Evolutionary conservation across 306 rosid genomes (phyloP).

Genomic region (Adenanthera pavonina): DNA sequence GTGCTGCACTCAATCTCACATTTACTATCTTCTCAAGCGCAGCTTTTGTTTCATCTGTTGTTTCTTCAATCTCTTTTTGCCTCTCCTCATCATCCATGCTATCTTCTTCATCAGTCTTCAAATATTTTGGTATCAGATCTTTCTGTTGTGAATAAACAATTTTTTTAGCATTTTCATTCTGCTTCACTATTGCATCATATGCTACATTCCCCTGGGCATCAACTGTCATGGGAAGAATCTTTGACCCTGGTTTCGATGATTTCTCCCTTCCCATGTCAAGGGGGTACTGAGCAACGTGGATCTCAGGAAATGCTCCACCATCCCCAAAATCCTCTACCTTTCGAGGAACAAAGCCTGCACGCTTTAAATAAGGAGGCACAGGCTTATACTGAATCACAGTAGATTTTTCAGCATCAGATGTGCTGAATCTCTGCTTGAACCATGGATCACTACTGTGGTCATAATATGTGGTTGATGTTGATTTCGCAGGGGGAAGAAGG

Average conservation of each 20-base stretch:
- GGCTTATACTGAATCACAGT: slow-evolving; percentile 54
- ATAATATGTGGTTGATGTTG: slow-evolving; percentile 64
- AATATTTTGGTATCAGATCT: slow-evolving; percentile 71
- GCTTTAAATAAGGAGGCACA: slow-evolving; percentile 75
- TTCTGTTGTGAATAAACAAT: slow-evolving; percentile 81
- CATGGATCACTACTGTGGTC: slow-evolving; percentile 91
- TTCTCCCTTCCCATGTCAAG: slow-evolving; percentile 83
- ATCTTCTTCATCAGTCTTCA: slow-evolving; percentile 62
- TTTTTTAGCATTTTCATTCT: slow-evolving; percentile 79
- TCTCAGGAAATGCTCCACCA: slow-evolving; percentile 93
- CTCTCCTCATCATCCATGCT: slow-evolving; percentile 57
- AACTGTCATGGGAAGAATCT: slow-evolving; percentile 80
- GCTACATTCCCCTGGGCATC: slow-evolving; percentile 88
- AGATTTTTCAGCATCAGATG: slow-evolving; percentile 64
- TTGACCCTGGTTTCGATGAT: slow-evolving; percentile 60
- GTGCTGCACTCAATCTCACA: slow-evolving; percentile 81
- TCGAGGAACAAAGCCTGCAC: slow-evolving; percentile 83
- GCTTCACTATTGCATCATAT: slow-evolving; percentile 86
- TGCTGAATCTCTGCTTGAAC: slow-evolving; percentile 80
- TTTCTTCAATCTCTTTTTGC: slow-evolving; percentile 76
- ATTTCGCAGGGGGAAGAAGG: slow-evolving; percentile 70
- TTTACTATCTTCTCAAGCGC: slow-evolving; percentile 90
- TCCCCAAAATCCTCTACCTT: slow-evolving; percentile 85
- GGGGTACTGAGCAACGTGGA: slow-evolving; percentile 89
- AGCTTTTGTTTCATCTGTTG: slow-evolving; percentile 74